Evolutionary conservation across 2,329 filamentous ascomycete species (phyloP), one percentile per base, ranked within the genome.

Genomic region (Sordariomycetes sp.): DNA sequence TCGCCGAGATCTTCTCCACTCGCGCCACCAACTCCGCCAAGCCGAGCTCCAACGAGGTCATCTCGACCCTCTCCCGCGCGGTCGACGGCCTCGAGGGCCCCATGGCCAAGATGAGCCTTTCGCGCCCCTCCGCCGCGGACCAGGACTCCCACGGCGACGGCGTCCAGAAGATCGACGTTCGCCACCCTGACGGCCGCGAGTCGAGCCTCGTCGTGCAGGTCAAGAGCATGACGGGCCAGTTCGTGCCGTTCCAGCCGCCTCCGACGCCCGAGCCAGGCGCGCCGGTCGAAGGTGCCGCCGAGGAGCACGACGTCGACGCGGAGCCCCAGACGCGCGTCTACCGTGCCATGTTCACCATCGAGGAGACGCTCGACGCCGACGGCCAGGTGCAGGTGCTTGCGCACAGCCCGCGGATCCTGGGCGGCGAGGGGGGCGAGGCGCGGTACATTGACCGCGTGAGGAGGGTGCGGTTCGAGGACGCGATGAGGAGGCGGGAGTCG

Each of bases 171-270:
- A 71, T 79, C 60, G 77, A 77, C 61, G 64, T 82, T 58, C 77
- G 74, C 66, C 77, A 77, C 64, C 75, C 79, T 61, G 81, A 80
- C 64, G 81, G 79, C 59, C 74, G 68, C 63, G 74, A 80, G 63
- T 74, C 79, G 53, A 81, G 79, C 65, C 70, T 88, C 61, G 81
- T 82, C 62, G 73, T 87, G 59, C 84, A 86, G 64, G 77, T 87
- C 57, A 82, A 88, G 68, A 74, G 85, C 65, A 81, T 87, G 71
- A 79, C 83, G 20, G 84, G 81, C 63, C 80, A 82, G 60, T 88
- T 92, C 65, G 74, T 85, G 53, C 91, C 91, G 7, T 97, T 95
- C 74, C 80, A 84, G 57, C 87, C 89, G 24, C 94, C 92, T n/a
- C 89, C 91, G 22, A 74, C 85, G 51, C 94, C 92, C 0, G 67